Percentiles rank a stretch among this genome's conserved stretches.
Conservation (phyloP, 1,139 yeast species). For the Diutina catenulata region DNA sequence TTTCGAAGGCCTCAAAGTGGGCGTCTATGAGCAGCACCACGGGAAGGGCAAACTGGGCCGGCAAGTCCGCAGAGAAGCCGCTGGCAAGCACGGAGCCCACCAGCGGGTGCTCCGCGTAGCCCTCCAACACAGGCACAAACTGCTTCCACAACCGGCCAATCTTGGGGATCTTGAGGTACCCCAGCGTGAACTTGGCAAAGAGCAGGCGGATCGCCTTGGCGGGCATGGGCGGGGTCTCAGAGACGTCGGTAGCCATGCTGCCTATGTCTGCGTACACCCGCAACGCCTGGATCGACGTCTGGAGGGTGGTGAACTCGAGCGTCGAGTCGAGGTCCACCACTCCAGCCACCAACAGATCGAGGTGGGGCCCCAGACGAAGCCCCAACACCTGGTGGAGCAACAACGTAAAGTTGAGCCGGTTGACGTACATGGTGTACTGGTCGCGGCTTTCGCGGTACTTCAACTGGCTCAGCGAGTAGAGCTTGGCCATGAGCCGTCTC, state of each 20-base stretch:
- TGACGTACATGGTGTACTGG: constrained; percentile 23
- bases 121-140: neutral
- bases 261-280: constrained; percentile 13
- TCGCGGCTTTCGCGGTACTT: constrained; percentile 15
- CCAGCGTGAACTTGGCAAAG: neutral
- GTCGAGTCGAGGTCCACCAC: neutral
- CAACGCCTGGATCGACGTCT: constrained; percentile 17
- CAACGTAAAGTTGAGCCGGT: constrained; percentile 26
- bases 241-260: too few relatives aligned
- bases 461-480: constrained; percentile 27
- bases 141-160: neutral
- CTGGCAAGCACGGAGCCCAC: too few relatives aligned
- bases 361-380: neutral
- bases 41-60: too few relatives aligned
- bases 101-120: too few relatives aligned
- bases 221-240: constrained; percentile 9
- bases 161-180: neutral
- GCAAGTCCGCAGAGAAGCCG: too few relatives aligned
- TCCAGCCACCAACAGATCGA: constrained; percentile 8
- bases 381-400: constrained; percentile 24
- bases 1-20: too few relatives aligned
- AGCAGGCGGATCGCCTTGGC: neutral
- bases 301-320: constrained; percentile 20
- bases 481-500: constrained; percentile 25
- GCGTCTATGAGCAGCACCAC: too few relatives aligned